phyloP scores from a whole-genome alignment of 2,329 filamentous ascomycete genomes.

The Fusarium protoensiforme region DNA sequence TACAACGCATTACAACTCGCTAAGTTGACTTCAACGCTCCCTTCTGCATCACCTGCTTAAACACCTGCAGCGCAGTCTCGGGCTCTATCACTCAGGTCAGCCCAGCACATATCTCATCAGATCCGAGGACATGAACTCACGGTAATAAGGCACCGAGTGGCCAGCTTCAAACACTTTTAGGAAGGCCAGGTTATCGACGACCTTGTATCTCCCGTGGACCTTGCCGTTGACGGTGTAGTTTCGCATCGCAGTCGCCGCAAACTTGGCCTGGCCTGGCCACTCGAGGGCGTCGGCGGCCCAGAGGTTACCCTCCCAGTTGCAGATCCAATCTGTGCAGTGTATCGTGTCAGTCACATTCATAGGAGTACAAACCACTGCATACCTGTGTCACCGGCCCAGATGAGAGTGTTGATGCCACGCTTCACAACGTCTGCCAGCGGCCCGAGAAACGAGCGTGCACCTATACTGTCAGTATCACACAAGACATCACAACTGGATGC shows the following conservation, averaged over 20 bases:
- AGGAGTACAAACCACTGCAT: conserved; percentile 3
- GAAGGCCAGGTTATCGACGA: conserved; percentile 65
- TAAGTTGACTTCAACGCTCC: conserved; percentile 33
- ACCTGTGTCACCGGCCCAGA: conserved; percentile 67
- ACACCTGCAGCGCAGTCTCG: conserved; percentile 41
- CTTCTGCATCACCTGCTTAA: conserved; percentile 42
- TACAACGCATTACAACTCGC: background rate
- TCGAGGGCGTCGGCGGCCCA: conserved; percentile 58
- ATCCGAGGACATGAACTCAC: conserved; percentile 17
- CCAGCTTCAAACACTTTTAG: conserved; percentile 68
- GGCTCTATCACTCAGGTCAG: conserved; percentile 34
- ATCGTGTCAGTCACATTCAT: conserved; percentile 2
- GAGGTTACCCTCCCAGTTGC: conserved; percentile 66
- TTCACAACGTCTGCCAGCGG: conserved; percentile 58
- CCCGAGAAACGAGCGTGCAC: conserved; percentile 56
- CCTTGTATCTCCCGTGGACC: conserved; percentile 62
- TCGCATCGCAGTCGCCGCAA: conserved; percentile 46
- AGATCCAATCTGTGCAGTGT: conserved; percentile 61
- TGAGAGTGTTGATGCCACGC: conserved; percentile 59
- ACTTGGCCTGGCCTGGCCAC: conserved; percentile 54
- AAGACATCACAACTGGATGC: too few species aligned
- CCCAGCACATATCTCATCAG: background rate
- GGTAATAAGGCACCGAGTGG: conserved; percentile 64
- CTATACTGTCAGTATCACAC: conserved; percentile 35
- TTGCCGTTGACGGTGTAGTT: conserved; percentile 61